Base-by-base conservation (phyloP, 2,329 filamentous ascomycete genomes). In the Xylaria polymorpha region DNA sequence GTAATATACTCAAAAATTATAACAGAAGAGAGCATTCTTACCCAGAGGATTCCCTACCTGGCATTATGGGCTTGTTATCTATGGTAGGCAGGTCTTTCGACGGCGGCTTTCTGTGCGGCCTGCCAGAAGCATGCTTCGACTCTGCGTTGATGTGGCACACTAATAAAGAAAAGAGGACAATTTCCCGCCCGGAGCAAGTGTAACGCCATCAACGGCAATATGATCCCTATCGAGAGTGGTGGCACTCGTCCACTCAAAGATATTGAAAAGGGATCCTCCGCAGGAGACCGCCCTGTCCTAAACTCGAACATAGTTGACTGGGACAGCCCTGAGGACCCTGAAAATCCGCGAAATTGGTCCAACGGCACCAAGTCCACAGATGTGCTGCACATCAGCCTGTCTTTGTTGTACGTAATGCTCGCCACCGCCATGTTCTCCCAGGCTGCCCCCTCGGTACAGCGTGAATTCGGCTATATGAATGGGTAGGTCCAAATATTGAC, bases 251-350 rank as follows among this genome's bases (percentile, higher is more conserved):
- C 3, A 6, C 2, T 37, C 35, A 37, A 12, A 37, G 35, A 37
- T n/a, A 18, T 44, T 18, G 41, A 44, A 44, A 44, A n/a, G 41
- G 41, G 14, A 15, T 5, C 14, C 6, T 18, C 18, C 5, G 14
- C 2, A 44, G 35, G 2, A 12, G 35, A 44, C 10, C 5, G 18
- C 43, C 35, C 18, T 18, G 10, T 18, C 4, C 22, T 29, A 18
- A n/a, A 61, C 10, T 43, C 58, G 3, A 53, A 61, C 20, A n/a
- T 53, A 3, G 59, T 61, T n/a, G 44, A 61, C 59, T 61, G 59
- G 59, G 59, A 61, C 25, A 32, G 46, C 1, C 46, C 59, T 4
- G 25, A 29, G 14, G 59, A 53, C 9, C 44, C 46, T 20, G 6
- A 32, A 15, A 51, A 61, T n/a, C 59, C 59, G 4, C 46, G n/a